phyloP scores from a whole-genome alignment of 768 basidiomycete genomes.

The Cystobasidiopsis lactophilus region DNA sequence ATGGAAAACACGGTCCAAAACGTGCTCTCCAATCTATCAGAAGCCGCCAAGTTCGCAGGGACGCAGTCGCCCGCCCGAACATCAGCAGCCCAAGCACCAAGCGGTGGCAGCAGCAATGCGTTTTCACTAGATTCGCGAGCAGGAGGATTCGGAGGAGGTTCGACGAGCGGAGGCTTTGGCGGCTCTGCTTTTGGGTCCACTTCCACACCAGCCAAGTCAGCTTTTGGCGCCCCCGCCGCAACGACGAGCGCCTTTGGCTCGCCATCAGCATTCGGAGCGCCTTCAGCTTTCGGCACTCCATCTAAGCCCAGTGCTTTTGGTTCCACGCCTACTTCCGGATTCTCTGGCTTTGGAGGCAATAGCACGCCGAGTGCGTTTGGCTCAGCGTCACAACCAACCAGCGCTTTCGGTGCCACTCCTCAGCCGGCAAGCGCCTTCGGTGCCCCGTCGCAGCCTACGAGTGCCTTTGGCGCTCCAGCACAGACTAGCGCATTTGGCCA shows the following conservation, averaged over 20 bases:
- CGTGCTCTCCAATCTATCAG: slow-evolving; percentile 4
- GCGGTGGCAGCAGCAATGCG: too few relatives aligned
- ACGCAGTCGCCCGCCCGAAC: slow-evolving; percentile 1
- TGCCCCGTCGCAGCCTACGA: neutral
- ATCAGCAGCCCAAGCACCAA: neutral
- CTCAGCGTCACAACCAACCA: neutral
- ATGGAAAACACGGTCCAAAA: slow-evolving; percentile 1
- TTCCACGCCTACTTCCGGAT: neutral
- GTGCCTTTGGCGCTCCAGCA: neutral
- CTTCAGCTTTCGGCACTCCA: neutral
- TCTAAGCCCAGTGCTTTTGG: slow-evolving; percentile 1
- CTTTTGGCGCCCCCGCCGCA: neutral
- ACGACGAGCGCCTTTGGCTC: slow-evolving; percentile 6
- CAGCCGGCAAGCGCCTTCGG: neutral
- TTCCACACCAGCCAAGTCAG: neutral
- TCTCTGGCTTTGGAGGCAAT: neutral
- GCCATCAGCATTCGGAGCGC: slow-evolving; percentile 1
- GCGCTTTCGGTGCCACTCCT: neutral
- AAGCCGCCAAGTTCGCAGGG: slow-evolving; percentile 3
- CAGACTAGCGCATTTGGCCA: neutral
- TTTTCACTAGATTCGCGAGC: too few relatives aligned
- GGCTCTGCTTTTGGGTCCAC: neutral
- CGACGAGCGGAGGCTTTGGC: neutral
- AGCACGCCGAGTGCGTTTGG: too few relatives aligned
- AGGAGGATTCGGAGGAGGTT: neutral